phyloP scores from a whole-genome alignment of 352 stramenopile species.

The Blastocystis sp. region DNA sequence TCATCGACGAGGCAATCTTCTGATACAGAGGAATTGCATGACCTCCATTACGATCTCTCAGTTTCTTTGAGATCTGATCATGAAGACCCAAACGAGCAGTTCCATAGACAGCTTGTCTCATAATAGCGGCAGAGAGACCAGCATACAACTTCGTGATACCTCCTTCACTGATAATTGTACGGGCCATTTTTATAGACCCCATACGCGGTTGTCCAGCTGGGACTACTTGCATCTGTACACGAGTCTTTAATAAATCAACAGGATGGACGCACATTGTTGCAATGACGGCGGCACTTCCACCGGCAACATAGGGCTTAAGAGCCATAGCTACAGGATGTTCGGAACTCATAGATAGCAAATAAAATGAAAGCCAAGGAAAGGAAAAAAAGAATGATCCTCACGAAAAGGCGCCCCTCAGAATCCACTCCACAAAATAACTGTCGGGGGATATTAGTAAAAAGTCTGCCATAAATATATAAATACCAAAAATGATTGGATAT shows the following conservation, averaged over 20 bases:
- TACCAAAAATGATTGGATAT: neutral
- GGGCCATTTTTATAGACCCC: slow-evolving; percentile 48
- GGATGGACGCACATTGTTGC: slow-evolving; percentile 68
- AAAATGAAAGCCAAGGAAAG: neutral
- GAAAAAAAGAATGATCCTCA: slow-evolving; percentile 1
- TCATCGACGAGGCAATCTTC: slow-evolving; percentile 70
- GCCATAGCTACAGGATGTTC: slow-evolving; percentile 17
- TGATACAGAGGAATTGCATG: slow-evolving; percentile 70
- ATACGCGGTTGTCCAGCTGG: neutral
- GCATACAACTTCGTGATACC: slow-evolving; percentile 70
- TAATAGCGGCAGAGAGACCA: slow-evolving; percentile 73
- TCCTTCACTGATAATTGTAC: slow-evolving; percentile 35
- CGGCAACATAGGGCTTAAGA: slow-evolving; percentile 65
- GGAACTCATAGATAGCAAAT: neutral
- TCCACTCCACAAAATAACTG: neutral
- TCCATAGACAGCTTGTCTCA: slow-evolving; percentile 74
- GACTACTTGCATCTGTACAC: slow-evolving; percentile 53
- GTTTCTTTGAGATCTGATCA: slow-evolving; percentile 70
- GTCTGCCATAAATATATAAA: neutral
- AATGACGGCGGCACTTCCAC: slow-evolving; percentile 47
- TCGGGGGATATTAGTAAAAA: neutral
- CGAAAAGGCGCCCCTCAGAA: neutral
- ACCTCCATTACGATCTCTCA: slow-evolving; percentile 69
- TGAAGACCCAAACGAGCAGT: slow-evolving; percentile 74
- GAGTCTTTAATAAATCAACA: slow-evolving; percentile 67